Evolutionary conservation across 495 filamentous ascomycete genomes (phyloP).

Genomic region (Hypoxylon subgilvum): DNA sequence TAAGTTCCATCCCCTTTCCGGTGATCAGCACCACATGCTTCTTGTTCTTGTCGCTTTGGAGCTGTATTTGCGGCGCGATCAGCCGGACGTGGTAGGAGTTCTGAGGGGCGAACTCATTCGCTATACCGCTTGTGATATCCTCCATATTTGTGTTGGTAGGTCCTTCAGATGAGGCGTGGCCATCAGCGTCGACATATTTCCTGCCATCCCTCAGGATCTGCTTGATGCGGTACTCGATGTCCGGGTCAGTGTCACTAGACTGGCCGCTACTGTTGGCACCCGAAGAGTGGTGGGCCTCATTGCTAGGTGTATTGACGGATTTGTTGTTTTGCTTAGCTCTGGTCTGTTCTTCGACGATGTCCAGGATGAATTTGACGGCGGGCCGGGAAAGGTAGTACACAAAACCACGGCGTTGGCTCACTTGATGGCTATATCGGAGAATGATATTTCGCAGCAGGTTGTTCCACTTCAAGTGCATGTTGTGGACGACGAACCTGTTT

Average conservation of each 20-base stretch:
- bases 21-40: conserved; percentile 92
- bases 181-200: conserved; percentile 76
- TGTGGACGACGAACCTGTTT: conserved; percentile 97
- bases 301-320: conserved; percentile 43
- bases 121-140: conserved; percentile 73
- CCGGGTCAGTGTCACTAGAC: conserved; percentile 52
- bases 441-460: conserved; percentile 95
- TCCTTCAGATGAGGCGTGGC: conserved; percentile 37
- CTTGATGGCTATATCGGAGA: conserved; percentile 94
- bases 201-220: conserved; percentile 85
- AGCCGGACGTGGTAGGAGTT: conserved; percentile 93
- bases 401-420: conserved; percentile 93
- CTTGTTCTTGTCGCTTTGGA: conserved; percentile 96
- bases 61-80: conserved; percentile 94
- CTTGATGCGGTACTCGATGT: conserved; percentile 84
- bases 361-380: conserved; percentile 96
- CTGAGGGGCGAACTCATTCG: conserved; percentile 88
- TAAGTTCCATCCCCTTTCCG: conserved; percentile 94
- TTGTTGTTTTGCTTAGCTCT: conserved; percentile 62
- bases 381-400: conserved; percentile 96
- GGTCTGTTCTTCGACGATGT: conserved; percentile 93
- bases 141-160: conserved; percentile 54
- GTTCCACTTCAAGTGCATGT: conserved; percentile 97
- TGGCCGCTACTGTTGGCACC: conserved; percentile 44
- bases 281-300: conserved; percentile 34